Conservation (phyloP, 257 asterid species). For the Ballota nigra region DNA sequence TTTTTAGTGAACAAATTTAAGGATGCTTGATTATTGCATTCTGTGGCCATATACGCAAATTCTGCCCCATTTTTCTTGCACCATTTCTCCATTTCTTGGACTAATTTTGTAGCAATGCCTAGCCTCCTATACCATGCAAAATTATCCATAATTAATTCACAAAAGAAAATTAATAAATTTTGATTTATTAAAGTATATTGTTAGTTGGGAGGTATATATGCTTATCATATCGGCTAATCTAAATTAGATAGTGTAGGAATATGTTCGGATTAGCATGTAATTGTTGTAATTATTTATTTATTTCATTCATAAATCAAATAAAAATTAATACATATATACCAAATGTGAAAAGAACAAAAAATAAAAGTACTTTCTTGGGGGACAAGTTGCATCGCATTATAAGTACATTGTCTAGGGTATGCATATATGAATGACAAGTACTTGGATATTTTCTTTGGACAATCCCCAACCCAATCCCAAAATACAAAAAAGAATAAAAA, state of each 20-base stretch:
- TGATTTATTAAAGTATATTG: too few species aligned
- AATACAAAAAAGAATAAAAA: neutral
- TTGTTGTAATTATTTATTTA: neutral
- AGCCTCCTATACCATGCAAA: slow-evolving; percentile 49
- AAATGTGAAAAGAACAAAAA: neutral
- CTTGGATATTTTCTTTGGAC: slow-evolving; percentile 5
- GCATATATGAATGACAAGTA: slow-evolving; percentile 15
- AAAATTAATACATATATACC: neutral
- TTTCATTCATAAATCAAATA: neutral
- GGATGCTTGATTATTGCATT: slow-evolving; percentile 58
- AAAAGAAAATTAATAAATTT: neutral
- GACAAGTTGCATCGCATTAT: slow-evolving; percentile 31
- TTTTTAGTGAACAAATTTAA: slow-evolving; percentile 58
- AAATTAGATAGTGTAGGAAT: slow-evolving; percentile 36
- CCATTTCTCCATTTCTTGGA: slow-evolving; percentile 63
- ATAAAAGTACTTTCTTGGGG: slow-evolving; percentile 8
- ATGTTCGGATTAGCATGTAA: slow-evolving; percentile 27
- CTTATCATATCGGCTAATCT: slow-evolving; percentile 18
- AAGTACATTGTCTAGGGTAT: slow-evolving; percentile 14
- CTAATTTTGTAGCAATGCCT: slow-evolving; percentile 74
- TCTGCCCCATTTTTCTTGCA: slow-evolving; percentile 55
- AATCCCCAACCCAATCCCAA: neutral
- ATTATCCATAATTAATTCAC: neutral
- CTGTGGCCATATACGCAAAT: slow-evolving; percentile 86
- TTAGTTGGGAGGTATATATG: slow-evolving; percentile 18